A percentile compares a stretch with the other conserved stretches of the same genome.
phyloP scores from a whole-genome alignment of 78 protist genomes.

The Dictyostelium discoideum region DNA sequence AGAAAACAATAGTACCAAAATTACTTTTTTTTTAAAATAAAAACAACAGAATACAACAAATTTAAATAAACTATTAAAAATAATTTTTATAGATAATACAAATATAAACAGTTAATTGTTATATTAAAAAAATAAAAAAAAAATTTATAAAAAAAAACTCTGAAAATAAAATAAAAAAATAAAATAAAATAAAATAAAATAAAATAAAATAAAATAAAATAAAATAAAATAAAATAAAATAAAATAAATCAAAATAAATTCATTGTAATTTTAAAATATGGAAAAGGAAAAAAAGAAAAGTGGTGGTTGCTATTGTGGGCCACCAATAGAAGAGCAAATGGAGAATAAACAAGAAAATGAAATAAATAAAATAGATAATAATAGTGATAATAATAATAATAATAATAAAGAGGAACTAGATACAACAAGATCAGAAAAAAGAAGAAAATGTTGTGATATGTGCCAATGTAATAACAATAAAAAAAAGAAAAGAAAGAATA shows the following conservation, averaged over 20 bases:
- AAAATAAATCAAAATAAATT: neutral
- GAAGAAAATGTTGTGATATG: constrained; percentile 27
- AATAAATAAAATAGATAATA: neutral
- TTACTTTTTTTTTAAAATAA: neutral
- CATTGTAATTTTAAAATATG: neutral
- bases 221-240: neutral
- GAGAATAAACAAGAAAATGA: neutral
- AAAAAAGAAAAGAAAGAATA: neutral
- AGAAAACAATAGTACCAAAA: neutral
- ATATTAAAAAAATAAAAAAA: no score
- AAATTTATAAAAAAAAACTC: no score
- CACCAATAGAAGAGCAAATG: neutral
- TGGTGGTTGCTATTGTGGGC: constrained; percentile 13
- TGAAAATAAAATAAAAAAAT: no score
- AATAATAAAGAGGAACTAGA: neutral
- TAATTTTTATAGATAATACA: no score
- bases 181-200: no score
- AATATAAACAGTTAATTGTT: no score
- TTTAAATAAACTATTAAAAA: no score
- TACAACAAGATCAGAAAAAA: neutral
- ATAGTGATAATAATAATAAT: neutral
- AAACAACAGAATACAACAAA: neutral
- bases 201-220: no score
- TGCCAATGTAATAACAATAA: constrained; percentile 21
- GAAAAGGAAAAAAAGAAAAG: neutral